Percentiles rank a stretch among this genome's conserved stretches.
Evolutionary conservation across 805 yeast species (phyloP).

Genomic region (Schizosaccharomyces osmophilus): DNA sequence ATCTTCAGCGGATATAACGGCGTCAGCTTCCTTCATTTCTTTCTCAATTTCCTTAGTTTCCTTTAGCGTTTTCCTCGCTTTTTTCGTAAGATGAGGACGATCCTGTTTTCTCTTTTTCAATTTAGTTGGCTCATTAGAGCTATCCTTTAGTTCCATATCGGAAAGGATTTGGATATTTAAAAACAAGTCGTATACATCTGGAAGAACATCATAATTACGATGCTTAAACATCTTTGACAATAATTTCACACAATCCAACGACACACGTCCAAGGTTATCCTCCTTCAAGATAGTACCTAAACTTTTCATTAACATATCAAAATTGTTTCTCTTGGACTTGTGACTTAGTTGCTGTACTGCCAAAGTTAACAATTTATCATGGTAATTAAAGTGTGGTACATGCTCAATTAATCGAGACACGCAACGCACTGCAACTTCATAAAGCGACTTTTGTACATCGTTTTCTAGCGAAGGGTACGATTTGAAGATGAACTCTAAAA

Average conservation of each 20-base stretch:
- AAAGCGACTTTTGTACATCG: background rate
- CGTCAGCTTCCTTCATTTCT: conserved; percentile 71
- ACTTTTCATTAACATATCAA: conserved; percentile 33
- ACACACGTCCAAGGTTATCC: conserved; percentile 60
- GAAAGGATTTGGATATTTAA: conserved; percentile 28
- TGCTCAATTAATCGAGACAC: conserved; percentile 41
- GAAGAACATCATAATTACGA: conserved; percentile 60
- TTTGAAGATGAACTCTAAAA: conserved; percentile 22
- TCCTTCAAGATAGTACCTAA: conserved; percentile 48
- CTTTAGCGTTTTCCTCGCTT: conserved; percentile 65
- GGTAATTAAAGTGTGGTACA: conserved; percentile 55
- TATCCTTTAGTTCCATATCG: conserved; percentile 11
- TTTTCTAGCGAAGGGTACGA: conserved; percentile 3
- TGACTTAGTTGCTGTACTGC: conserved; percentile 42
- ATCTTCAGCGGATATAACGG: conserved; percentile 65
- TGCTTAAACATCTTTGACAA: conserved; percentile 46
- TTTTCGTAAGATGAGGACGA: conserved; percentile 73
- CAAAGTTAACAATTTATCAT: conserved; percentile 47
- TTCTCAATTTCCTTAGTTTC: conserved; percentile 72
- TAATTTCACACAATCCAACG: conserved; percentile 46
- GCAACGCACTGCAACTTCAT: background rate
- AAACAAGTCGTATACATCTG: conserved; percentile 49
- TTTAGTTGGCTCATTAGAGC: conserved; percentile 4
- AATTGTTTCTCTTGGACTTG: conserved; percentile 21
- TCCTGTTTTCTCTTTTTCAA: conserved; percentile 45